Evolutionary conservation across 805 yeast genomes (phyloP), one percentile per base, ranked within the genome.

Genomic region (Priceomyces melissophilus): DNA sequence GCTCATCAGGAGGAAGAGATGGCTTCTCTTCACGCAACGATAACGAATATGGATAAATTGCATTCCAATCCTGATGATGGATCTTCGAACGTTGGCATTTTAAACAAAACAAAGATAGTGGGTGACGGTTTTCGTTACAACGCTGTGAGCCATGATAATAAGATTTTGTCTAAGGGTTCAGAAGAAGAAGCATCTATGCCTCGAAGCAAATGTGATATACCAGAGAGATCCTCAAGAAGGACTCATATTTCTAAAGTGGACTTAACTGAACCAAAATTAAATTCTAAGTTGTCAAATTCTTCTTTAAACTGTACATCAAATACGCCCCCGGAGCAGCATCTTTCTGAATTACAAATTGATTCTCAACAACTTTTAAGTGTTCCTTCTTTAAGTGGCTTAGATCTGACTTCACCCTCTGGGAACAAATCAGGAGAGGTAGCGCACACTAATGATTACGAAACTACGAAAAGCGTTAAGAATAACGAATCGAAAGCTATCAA

Each of bases 161-260:
- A 33, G 15, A 4, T 5, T 4, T 8, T 5, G 8, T 20, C 25
- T 20, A 20, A 20, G 8, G 25, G 8, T 20, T 8, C 25, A 20
- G 25, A 20, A 8, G 25, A 20, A 20, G 25, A 20, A 8, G 25
- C 25, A 20, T 4, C 4, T 20, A 8, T 20, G 4, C 8, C 25
- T 20, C 25, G 8, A 20, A 8, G 8, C 25, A 20, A 8, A 20
- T 44, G 35, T 15, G 50, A 47, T 10, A 42, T 58, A 16, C 64
- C 65, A 3, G 59, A 56, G 40, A 40, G 67, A 30, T 58, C 64
- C 3, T 52, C 61, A 10, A 44, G 64, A 43, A 37, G 63, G 29
- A 44, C 43, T 34, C 41, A 34, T 16, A 37, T n/a, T 8, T 16
- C 38, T 34, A 20, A 37, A 23, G 15, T 11, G 10, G 38, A 35